Percentiles rank a stretch among this genome's conserved stretches.
phyloP scores from a whole-genome alignment of 106 monocot species.

The Dactylorhiza incarnata region DNA sequence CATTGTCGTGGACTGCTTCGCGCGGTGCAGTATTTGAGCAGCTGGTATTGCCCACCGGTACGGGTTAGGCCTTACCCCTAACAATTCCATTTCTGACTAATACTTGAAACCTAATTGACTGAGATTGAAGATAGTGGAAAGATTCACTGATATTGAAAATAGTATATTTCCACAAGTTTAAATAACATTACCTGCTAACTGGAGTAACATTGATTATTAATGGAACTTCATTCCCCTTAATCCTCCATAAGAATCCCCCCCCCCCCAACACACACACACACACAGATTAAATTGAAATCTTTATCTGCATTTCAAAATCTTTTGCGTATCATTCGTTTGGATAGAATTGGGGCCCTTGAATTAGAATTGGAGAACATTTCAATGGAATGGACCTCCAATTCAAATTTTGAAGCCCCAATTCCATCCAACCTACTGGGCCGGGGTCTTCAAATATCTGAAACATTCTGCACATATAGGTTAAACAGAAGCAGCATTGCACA shows the following conservation, averaged over 20 bases:
- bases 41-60: too few relatives aligned
- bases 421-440: too few relatives aligned
- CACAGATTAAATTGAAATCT: not conserved
- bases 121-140: too few relatives aligned
- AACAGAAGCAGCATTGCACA: not conserved
- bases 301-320: not conserved
- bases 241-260: not conserved
- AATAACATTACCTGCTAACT: not conserved
- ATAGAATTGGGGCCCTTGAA: too few relatives aligned
- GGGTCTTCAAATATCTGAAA: not conserved
- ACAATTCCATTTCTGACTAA: too few relatives aligned
- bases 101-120: not conserved
- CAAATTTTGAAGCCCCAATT: too few relatives aligned
- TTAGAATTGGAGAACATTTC: too few relatives aligned
- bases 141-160: too few relatives aligned
- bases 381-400: too few relatives aligned
- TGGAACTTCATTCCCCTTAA: not conserved
- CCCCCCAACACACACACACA: not conserved
- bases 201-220: not conserved
- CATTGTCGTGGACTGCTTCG: too few relatives aligned
- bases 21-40: too few relatives aligned
- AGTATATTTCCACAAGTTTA: not conserved
- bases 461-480: conserved; percentile 1
- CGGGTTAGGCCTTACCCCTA: too few relatives aligned
- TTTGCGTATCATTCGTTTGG: not conserved